Conservation (phyloP, 1,284 basidiomycete genomes). For the Pyrrhoderma noxium region DNA sequence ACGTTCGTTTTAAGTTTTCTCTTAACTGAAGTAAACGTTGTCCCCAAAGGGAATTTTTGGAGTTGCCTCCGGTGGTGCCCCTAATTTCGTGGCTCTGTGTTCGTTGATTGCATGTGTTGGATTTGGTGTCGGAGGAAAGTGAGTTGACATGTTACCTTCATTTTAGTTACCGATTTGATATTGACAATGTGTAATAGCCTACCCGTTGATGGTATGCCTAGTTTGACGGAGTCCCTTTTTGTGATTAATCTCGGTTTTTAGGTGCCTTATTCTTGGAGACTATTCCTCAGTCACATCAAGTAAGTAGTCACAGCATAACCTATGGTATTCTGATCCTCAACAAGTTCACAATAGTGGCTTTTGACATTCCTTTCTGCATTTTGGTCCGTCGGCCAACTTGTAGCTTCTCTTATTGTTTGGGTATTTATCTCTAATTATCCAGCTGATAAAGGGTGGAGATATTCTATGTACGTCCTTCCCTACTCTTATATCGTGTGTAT, state of each 20-base stretch:
- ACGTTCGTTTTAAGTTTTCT: background rate
- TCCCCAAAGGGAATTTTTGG: conserved; percentile 39
- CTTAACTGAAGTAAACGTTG: background rate
- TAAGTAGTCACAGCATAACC: conserved; percentile 18
- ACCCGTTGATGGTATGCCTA: conserved; percentile 42
- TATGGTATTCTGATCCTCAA: background rate
- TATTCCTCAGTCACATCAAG: conserved; percentile 44
- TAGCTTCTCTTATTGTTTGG: conserved; percentile 45
- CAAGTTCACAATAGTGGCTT: conserved; percentile 34
- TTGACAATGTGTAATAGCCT: conserved; percentile 27
- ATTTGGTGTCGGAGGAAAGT: conserved; percentile 55
- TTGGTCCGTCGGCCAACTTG: conserved; percentile 57
- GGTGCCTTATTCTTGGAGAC: conserved; percentile 51
- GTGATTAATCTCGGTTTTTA: conserved; percentile 18
- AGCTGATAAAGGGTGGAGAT: conserved; percentile 53
- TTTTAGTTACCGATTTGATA: background rate
- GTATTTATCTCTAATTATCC: conserved; percentile 41
- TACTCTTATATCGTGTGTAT: conserved; percentile 7
- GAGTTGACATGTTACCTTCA: conserved; percentile 20
- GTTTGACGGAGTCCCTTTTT: background rate
- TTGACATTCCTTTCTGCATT: conserved; percentile 58
- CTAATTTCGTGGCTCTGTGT: conserved; percentile 44
- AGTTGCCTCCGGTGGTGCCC: conserved; percentile 46
- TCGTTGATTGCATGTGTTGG: conserved; percentile 46
- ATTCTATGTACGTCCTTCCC: conserved; percentile 39